A percentile compares a stretch with the other conserved stretches of the same genome.
Conservation (phyloP, 768 basidiomycete species). For the Austroboletus festivus region DNA sequence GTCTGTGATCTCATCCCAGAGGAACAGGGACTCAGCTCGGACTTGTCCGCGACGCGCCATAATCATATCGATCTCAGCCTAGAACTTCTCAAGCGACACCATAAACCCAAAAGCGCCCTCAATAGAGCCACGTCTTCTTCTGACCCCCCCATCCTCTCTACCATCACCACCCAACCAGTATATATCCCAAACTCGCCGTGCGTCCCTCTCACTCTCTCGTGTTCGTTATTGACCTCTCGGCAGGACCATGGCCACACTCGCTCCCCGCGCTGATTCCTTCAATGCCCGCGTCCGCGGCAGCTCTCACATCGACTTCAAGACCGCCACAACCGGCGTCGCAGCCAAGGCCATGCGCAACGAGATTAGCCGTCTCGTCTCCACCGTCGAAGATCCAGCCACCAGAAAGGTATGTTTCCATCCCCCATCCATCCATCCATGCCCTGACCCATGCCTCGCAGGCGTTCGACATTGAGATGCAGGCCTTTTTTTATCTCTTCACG, state of each 20-base stretch:
- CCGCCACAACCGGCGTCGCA: conserved; percentile 91
- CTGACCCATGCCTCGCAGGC: conserved; percentile 39
- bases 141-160: conserved; percentile 54
- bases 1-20: conserved; percentile 34
- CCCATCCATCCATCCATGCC: not conserved
- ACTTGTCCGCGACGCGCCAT: conserved; percentile 33
- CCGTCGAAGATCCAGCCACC: conserved; percentile 73
- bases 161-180: conserved; percentile 59
- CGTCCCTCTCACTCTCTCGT: conserved; percentile 6
- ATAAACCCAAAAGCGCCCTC: conserved; percentile 47
- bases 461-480: conserved; percentile 80
- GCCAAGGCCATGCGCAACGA: conserved; percentile 99
- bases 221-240: conserved; percentile 11
- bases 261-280: conserved; percentile 67
- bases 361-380: conserved; percentile 87
- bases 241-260: conserved; percentile 52
- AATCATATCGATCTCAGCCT: conserved; percentile 33
- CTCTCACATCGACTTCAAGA: conserved; percentile 92
- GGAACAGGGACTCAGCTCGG: conserved; percentile 28
- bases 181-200: conserved; percentile 50
- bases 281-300: conserved; percentile 71
- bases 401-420: conserved; percentile 67
- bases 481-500: conserved; percentile 80
- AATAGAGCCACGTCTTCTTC: conserved; percentile 49
- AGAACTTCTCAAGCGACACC: conserved; percentile 60